These are phyloP conservation scores for Saprolegnia parasitica DNA, from an alignment of 352 stramenopile genomes.

Conservation along the genomic window DNA sequence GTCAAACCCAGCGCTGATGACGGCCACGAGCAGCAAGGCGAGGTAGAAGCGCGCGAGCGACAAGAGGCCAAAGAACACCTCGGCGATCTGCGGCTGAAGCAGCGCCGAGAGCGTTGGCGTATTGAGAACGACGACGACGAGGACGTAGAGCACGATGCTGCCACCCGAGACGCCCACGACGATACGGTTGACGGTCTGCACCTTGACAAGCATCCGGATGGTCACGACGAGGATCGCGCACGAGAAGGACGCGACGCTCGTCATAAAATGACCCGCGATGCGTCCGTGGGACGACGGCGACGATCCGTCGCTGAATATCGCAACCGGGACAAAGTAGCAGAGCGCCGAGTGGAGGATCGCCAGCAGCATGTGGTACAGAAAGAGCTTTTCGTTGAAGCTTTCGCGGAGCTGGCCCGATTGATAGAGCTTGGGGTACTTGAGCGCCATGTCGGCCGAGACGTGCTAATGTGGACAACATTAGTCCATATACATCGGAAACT, in stretches of 20 bases:
- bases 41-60: conserved; percentile 9
- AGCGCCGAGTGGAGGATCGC: conserved; percentile 15
- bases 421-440: conserved; percentile 76
- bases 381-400: conserved; percentile 70
- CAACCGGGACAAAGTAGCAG: conserved; percentile 8
- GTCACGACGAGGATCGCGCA: conserved; percentile 11
- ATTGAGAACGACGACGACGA: neutral
- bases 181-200: conserved; percentile 2
- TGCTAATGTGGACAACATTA: conserved; percentile 30
- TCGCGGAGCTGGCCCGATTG: conserved; percentile 50
- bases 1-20: neutral
- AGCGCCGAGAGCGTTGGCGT: neutral
- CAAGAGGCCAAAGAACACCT: neutral
- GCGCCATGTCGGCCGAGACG: conserved; percentile 50
- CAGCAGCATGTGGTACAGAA: conserved; percentile 27
- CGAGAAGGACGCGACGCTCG: conserved; percentile 8
- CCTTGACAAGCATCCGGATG: conserved; percentile 9
- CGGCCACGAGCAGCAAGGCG: neutral
- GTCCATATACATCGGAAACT: conserved; percentile 39
- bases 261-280: neutral
- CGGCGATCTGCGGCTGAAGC: neutral
- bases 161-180: neutral
- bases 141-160: neutral
- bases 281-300: neutral
- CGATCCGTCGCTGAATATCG: neutral